phyloP scores from a whole-genome alignment of 2,329 filamentous ascomycete species.

The Microcyclospora pomicola region DNA sequence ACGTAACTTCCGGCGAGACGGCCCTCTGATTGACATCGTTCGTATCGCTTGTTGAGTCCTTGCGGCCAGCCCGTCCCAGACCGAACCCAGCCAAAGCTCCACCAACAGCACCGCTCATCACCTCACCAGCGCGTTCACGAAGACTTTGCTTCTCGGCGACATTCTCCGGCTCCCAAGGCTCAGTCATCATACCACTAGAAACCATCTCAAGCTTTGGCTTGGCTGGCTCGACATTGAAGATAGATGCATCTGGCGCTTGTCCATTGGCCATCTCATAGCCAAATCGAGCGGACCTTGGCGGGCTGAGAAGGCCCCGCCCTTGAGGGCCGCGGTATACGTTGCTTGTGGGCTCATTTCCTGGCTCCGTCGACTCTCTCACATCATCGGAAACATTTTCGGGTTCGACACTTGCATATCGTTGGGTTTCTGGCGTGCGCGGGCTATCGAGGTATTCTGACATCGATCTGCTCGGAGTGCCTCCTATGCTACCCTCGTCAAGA shows the following conservation, averaged over 20 bases:
- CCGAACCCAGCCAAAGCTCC: slow-evolving; percentile 23
- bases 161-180: slow-evolving; percentile 35
- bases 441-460: slow-evolving; percentile 5
- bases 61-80: slow-evolving; percentile 12
- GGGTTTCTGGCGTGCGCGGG: slow-evolving; percentile 10
- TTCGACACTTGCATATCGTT: slow-evolving; percentile 27
- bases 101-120: slow-evolving; percentile 20
- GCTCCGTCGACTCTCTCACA: background rate
- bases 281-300: too few species aligned
- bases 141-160: slow-evolving; percentile 6
- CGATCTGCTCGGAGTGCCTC: slow-evolving; percentile 20
- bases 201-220: slow-evolving; percentile 34
- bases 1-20: too few species aligned
- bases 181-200: slow-evolving; percentile 49
- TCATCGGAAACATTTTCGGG: slow-evolving; percentile 9
- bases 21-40: too few species aligned
- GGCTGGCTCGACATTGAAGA: slow-evolving; percentile 4
- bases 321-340: too few species aligned
- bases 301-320: too few species aligned
- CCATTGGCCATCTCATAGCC: slow-evolving; percentile 2
- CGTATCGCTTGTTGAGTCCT: background rate
- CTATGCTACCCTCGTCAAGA: slow-evolving; percentile 56
- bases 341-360: slow-evolving; percentile 2
- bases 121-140: slow-evolving; percentile 14
- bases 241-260: slow-evolving; percentile 4